Evolutionary conservation across 2,329 filamentous ascomycete species (phyloP).

Genomic region (Acephala macrosclerotiorum): DNA sequence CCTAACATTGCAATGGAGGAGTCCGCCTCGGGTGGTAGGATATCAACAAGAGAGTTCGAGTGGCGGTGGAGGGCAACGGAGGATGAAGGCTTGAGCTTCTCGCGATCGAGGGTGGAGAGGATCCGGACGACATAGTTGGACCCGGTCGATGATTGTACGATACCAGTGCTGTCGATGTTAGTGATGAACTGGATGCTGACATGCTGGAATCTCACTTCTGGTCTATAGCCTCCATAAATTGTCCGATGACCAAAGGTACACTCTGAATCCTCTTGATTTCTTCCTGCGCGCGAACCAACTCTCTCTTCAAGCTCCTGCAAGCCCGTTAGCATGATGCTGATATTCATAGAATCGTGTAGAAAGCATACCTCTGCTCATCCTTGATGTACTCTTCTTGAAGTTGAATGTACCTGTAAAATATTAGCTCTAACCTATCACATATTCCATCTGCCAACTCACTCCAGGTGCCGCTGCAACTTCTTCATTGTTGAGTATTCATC

Average conservation of each 20-base stretch:
- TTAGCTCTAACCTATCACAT: constrained; percentile 35
- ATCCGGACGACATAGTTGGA: constrained; percentile 99
- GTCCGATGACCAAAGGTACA: constrained; percentile 95
- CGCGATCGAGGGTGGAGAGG: constrained; percentile 96
- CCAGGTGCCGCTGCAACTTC: constrained; percentile 93
- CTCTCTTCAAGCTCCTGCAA: constrained; percentile 87
- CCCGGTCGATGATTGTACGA: constrained; percentile 97
- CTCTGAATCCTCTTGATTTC: constrained; percentile 99
- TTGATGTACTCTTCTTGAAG: constrained; percentile 99
- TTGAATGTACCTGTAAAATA: constrained; percentile 78
- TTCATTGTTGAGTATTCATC: constrained; percentile 97
- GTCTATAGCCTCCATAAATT: constrained; percentile 99
- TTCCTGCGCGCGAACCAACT: constrained; percentile 95
- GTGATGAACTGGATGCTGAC: constrained; percentile 16
- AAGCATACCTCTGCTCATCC: constrained; percentile 87
- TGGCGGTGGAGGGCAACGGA: constrained; percentile 97
- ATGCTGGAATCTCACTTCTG: constrained; percentile 77
- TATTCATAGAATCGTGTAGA: constrained; percentile 4
- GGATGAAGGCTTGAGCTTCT: constrained; percentile 96
- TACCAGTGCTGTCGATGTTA: constrained; percentile 76
- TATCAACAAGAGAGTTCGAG: constrained; percentile 98
- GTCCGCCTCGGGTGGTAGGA: constrained; percentile 97
- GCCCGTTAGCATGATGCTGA: constrained; percentile 25
- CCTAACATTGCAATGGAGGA: constrained; percentile 99
- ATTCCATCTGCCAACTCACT: constrained; percentile 62